Conservation (phyloP, 768 basidiomycete genomes). For the Trichaptum fuscoviolaceum region DNA sequence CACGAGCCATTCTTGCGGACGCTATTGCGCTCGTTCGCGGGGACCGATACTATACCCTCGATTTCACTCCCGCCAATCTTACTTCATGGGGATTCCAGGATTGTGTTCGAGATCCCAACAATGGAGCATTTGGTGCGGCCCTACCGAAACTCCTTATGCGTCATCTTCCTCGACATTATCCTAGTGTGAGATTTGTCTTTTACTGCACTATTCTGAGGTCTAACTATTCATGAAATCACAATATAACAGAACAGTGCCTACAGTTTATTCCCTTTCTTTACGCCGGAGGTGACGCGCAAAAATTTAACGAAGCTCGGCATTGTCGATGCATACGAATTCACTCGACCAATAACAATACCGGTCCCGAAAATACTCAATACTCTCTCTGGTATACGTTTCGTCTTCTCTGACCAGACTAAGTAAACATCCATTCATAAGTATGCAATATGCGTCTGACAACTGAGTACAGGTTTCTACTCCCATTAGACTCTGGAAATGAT, state of each 20-base stretch:
- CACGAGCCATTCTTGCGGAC: constrained; percentile 25
- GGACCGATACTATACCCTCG: constrained; percentile 18
- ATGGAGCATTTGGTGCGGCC: constrained; percentile 13
- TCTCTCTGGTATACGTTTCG: constrained; percentile 28
- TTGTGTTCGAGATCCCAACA: constrained; percentile 13
- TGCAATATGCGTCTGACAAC: not conserved
- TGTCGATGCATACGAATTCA: constrained; percentile 35
- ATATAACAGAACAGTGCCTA: constrained; percentile 9
- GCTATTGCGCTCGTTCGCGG: constrained; percentile 22
- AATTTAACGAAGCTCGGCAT: constrained; percentile 35
- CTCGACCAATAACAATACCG: constrained; percentile 28
- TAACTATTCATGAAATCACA: no score
- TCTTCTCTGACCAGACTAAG: constrained; percentile 28
- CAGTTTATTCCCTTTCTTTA: constrained; percentile 21
- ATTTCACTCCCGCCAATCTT: constrained; percentile 18
- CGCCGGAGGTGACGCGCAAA: constrained; percentile 16
- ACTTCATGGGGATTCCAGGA: constrained; percentile 15
- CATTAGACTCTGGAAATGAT: constrained; percentile 29
- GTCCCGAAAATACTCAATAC: constrained; percentile 29
- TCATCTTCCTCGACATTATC: constrained; percentile 28
- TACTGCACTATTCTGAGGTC: not conserved
- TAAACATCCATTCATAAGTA: constrained; percentile 21
- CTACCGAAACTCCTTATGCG: constrained; percentile 12
- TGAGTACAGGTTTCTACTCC: constrained; percentile 24
- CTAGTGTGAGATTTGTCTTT: constrained; percentile 12